Evolutionary conservation across 345 rosid genomes (phyloP), one percentile per base, ranked within the genome.

Genomic region (Populus euphratica): DNA sequence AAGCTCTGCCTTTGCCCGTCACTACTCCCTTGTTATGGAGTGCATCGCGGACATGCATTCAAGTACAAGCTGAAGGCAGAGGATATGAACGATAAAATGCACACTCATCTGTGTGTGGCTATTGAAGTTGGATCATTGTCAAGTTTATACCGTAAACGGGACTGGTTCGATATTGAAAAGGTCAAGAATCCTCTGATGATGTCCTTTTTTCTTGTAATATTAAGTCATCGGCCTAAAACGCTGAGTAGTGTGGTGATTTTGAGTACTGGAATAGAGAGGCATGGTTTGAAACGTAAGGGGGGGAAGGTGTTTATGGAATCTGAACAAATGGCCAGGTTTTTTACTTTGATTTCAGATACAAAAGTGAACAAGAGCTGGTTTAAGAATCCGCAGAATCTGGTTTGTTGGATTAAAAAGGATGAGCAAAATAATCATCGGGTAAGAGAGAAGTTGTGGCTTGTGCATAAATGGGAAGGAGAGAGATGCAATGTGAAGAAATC

Each of bases 201-300:
- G 63, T 59, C 63, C 63, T 59, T 59, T 23, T 59, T 59, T n/a
- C 63, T 59, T 59, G 63, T n/a, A 59, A 59, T 59, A 59, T n/a
- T 59, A 59, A 8, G 63, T 23, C 29, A 59, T 59, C 29, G 16
- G 63, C 63, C 63, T 59, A 10, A 59, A 59, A n/a, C 29, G 5
- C 29, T 59, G 63, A 59, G 63, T 3, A 59, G 29, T n/a, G 27
- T 59, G 63, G 63, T n/a, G 63, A 59, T 59, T 59, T n/a, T 59
- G 63, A 23, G 63, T 23, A 10, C 63, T 23, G 63, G 25, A 13
- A 59, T 59, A 3, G 14, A n/a, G 29, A 25, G 27, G 23, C 25
- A 59, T 59, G 16, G 29, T 59, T 59, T 12, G 25, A 25, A 10
- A 59, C 29, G 6, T 59, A 59, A 59, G 64, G 29, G 23, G 64